Evolutionary conservation across 768 basidiomycete genomes (phyloP), one percentile per base, ranked within the genome.

Genomic region (Tylopilus rubrobrunneus): DNA sequence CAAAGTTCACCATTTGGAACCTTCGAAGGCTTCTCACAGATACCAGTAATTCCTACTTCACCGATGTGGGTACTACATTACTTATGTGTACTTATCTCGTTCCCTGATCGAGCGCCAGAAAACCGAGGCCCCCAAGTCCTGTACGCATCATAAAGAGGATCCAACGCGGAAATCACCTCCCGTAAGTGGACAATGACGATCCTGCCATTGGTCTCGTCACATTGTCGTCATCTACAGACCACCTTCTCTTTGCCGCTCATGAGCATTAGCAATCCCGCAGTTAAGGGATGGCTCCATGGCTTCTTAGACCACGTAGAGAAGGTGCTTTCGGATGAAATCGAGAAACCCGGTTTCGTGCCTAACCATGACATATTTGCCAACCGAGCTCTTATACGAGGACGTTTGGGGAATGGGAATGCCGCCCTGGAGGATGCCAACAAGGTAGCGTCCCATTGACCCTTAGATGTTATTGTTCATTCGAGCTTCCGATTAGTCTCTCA

Each of bases 241-340:
- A 53, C 59, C 4, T 60, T 29, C 27, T 42, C 39, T 11, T 21
- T 61, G n/a, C 60, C 60, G 1, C 52, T 61, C 12, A 51, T 61
- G 59, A 57, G 42, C n/a, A 61, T 61, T 19, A 57, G 7, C 33
- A 61, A 61, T 10, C 47, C 2, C 10, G 60, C 59, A 28, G 56
- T 61, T 41, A 61, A 61, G 39, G 42, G 52, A 7, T 61, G 60
- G 60, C 59, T 61, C n/a, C 56, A 61, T 29, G 28, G 52, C 23
- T 57, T 49, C 42, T 28, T 61, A 19, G 50, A 52, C 6, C 6
- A 12, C 3, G 59, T 40, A 1, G 59, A 61, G 23, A 25, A 53
- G n/a, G 56, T 52, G 1, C 25, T 61, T 21, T 49, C 59, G 2
- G 44, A 21, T 9, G 56, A 61, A 39, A 61, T 61, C 7, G 55